Base-by-base conservation (phyloP, 495 filamentous ascomycete genomes). In the Annulohypoxylon nitens region DNA sequence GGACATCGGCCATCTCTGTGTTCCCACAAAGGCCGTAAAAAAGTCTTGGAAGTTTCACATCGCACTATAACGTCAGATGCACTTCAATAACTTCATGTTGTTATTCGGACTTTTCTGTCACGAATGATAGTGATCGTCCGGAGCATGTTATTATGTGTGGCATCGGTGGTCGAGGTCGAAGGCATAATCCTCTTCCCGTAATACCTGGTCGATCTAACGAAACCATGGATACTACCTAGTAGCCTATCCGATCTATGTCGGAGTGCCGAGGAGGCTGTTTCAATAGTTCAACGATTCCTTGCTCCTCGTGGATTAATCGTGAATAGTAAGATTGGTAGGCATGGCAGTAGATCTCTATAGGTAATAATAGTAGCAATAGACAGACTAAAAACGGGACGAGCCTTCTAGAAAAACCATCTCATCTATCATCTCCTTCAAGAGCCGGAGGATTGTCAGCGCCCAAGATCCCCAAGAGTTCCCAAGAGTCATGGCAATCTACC, bases 71-170 rank as follows among this genome's bases (percentile, higher is more conserved):
- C 59, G 53, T 67, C 63, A 75, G 58, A 70, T 67, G 39, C 41
- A 33, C 39, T 54, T 65, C 59, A 61, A 61, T 12, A 12, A 39
- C 33, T 73, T 47, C n/a, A 43, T 68, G 41, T 70, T 61, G n/a
- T 61, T 26, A n/a, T 63, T 63, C 71, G 71, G 71, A 74, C 71
- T 70, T 74, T 74, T 63, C 43, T 25, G 30, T 62, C 36, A 11
- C 61, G 41, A 39, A 26, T 14, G 57, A 45, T 59, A 45, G 64
- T 55, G 54, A 62, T 74, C 71, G 33, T 50, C 51, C 71, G 66
- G 61, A 62, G 61, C 16, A 43, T 51, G 20, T 59, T 20, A 10
- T 20, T 20, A 50, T 18, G n/a, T 61, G 34, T 60, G 36, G 8
- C 37, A 43, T 60, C 18, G 43, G 43, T 37, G 39, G 57, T 43